Evolutionary conservation across 345 rosid species (phyloP).

Genomic region (Lagerstroemia speciosa): DNA sequence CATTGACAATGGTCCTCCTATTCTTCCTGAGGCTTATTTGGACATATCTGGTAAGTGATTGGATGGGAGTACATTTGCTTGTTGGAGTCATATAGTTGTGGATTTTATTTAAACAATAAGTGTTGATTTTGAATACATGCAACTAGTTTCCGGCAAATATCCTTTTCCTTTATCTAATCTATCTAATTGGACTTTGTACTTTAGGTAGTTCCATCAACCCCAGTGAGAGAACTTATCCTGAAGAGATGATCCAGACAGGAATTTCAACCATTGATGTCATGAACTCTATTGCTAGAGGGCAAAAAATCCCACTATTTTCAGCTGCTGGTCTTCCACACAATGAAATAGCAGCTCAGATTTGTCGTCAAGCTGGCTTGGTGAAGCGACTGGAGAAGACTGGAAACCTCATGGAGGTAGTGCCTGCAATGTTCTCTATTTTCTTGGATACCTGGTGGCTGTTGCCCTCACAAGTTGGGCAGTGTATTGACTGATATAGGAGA

Average conservation of each 20-base stretch:
- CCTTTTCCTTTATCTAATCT: neutral
- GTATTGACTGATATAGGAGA: neutral
- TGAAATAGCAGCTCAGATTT: slow-evolving; percentile 97
- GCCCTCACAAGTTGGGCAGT: neutral
- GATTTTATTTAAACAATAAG: neutral
- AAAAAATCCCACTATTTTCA: slow-evolving; percentile 93
- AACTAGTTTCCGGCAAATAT: neutral
- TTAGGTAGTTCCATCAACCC: slow-evolving; percentile 96
- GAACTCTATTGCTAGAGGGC: slow-evolving; percentile 98
- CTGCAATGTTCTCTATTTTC: neutral
- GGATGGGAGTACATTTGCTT: neutral
- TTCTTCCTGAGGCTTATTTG: slow-evolving; percentile 86
- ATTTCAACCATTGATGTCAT: slow-evolving; percentile 96
- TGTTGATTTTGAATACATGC: neutral
- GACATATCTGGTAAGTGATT: slow-evolving; percentile 71
- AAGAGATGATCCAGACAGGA: slow-evolving; percentile 98
- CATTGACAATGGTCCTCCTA: slow-evolving; percentile 93
- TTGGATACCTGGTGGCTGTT: neutral
- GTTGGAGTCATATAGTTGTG: neutral
- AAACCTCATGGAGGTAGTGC: slow-evolving; percentile 61
- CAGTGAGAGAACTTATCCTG: slow-evolving; percentile 96
- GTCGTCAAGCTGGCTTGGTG: slow-evolving; percentile 98
- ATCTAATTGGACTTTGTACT: slow-evolving; percentile 8
- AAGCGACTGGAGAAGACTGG: slow-evolving; percentile 82
- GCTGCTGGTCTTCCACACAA: slow-evolving; percentile 99